Conservation (phyloP, 805 yeast species). For the Ascoidea rubescens region DNA sequence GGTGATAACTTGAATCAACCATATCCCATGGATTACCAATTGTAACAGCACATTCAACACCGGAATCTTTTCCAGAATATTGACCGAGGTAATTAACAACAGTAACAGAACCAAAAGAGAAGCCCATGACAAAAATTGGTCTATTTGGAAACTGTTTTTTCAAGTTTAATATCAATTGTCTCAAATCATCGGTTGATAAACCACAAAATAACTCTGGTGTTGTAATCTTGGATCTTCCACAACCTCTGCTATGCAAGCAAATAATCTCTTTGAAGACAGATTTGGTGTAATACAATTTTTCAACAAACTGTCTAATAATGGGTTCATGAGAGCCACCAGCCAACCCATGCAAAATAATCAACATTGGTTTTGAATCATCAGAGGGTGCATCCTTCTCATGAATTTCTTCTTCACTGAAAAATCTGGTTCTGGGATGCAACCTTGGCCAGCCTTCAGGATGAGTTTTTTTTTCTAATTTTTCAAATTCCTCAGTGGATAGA, state of each 20-base stretch:
- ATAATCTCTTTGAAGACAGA: slow-evolving; percentile 41
- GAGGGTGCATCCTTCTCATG: slow-evolving; percentile 21
- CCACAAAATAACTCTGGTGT: slow-evolving; percentile 58
- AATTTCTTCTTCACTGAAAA: slow-evolving; percentile 33
- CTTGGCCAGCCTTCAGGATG: slow-evolving; percentile 40
- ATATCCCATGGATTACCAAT: slow-evolving; percentile 69
- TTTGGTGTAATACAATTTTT: slow-evolving; percentile 24
- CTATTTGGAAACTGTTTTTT: slow-evolving; percentile 42
- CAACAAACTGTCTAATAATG: slow-evolving; percentile 43
- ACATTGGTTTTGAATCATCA: slow-evolving; percentile 32
- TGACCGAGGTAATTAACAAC: slow-evolving; percentile 58
- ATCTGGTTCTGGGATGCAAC: slow-evolving; percentile 59
- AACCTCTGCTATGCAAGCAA: slow-evolving; percentile 58
- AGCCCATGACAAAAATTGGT: slow-evolving; percentile 52
- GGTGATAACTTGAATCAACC: slow-evolving; percentile 33
- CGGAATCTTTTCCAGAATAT: slow-evolving; percentile 20
- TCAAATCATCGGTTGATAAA: slow-evolving; percentile 53
- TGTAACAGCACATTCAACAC: slow-evolving; percentile 35
- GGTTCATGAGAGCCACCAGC: slow-evolving; percentile 77
- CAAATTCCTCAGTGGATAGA: slow-evolving; percentile 16
- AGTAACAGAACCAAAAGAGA: slow-evolving; percentile 61
- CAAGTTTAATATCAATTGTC: slow-evolving; percentile 40
- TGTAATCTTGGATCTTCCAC: slow-evolving; percentile 60
- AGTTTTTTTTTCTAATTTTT: slow-evolving; percentile 23
- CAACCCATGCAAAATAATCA: slow-evolving; percentile 55